phyloP scores from a whole-genome alignment of 352 stramenopile genomes.

The Aphanomyces invadans region DNA sequence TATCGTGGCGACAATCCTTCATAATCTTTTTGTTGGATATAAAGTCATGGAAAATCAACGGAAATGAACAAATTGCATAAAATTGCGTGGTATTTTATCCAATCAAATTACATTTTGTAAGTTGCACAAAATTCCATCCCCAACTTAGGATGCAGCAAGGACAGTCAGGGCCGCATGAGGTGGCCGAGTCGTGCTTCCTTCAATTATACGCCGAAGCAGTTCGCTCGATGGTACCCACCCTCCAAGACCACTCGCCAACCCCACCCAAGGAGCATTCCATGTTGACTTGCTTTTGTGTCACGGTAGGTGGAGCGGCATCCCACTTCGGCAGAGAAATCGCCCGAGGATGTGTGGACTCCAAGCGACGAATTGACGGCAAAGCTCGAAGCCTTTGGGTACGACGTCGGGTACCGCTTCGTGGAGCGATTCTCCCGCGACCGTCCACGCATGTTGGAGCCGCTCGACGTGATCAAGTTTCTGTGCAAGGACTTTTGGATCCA shows the following conservation, averaged over 20 bases:
- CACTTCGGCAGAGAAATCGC: constrained; percentile 28
- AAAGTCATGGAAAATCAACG: not conserved
- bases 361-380: constrained; percentile 73
- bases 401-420: constrained; percentile 78
- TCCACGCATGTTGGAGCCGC: constrained; percentile 73
- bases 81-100: constrained; percentile 1
- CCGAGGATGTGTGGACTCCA: constrained; percentile 26
- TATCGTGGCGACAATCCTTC: no score
- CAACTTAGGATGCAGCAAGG: no score
- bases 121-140: no score
- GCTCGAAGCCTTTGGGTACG: constrained; percentile 80
- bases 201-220: constrained; percentile 82
- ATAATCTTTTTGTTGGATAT: no score
- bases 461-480: constrained; percentile 97
- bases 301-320: constrained; percentile 58
- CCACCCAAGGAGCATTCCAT: no score
- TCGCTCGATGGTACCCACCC: constrained; percentile 60
- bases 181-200: constrained; percentile 81
- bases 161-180: constrained; percentile 44
- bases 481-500: constrained; percentile 98
- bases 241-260: not conserved
- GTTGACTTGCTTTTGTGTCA: no score
- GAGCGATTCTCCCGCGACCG: constrained; percentile 68
- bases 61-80: not conserved
- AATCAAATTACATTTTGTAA: not conserved